These are phyloP conservation scores for Epichloe elymi DNA, from an alignment of 2,329 filamentous ascomycete genomes.

Conservation along the genomic window DNA sequence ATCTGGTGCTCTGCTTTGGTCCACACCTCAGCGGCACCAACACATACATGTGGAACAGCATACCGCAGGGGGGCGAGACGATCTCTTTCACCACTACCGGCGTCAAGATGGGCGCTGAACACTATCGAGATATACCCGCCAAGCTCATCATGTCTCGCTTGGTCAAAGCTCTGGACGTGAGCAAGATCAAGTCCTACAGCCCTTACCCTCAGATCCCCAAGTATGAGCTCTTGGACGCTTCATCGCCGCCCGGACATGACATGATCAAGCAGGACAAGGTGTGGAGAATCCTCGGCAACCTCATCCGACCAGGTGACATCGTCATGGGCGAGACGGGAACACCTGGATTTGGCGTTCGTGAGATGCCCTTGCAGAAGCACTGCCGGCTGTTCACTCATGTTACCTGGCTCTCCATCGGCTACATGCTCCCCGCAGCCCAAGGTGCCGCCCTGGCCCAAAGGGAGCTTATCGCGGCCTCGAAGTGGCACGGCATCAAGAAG, in stretches of 20 bases:
- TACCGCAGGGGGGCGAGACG: conserved; percentile 20
- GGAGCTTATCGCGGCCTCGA: conserved; percentile 22
- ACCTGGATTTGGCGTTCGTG: conserved; percentile 37
- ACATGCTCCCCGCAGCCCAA: conserved; percentile 44
- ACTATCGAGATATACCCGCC: conserved; percentile 17
- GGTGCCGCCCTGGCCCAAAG: conserved; percentile 41
- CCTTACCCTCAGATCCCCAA: conserved; percentile 16
- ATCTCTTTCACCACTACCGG: conserved; percentile 21
- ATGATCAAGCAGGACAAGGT: conserved; percentile 27
- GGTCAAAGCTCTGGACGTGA: conserved; percentile 10
- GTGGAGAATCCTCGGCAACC: conserved; percentile 31
- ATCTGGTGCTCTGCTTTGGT: conserved; percentile 33
- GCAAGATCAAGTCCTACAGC: conserved; percentile 12
- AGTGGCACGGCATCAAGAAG: conserved; percentile 9
- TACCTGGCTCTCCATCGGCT: conserved; percentile 48
- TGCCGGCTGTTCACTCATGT: conserved; percentile 34
- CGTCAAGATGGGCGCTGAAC: conserved; percentile 17
- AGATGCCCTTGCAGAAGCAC: conserved; percentile 35
- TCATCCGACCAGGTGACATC: conserved; percentile 39
- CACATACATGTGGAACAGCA: conserved; percentile 24
- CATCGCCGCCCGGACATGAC: background rate
- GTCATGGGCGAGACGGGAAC: conserved; percentile 47
- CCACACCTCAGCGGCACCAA: conserved; percentile 35
- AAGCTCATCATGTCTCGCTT: conserved; percentile 12
- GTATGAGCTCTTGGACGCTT: conserved; percentile 9